These are phyloP conservation scores for Clarkia xantiana DNA, from an alignment of 345 rosid species.

Conservation along the genomic window DNA sequence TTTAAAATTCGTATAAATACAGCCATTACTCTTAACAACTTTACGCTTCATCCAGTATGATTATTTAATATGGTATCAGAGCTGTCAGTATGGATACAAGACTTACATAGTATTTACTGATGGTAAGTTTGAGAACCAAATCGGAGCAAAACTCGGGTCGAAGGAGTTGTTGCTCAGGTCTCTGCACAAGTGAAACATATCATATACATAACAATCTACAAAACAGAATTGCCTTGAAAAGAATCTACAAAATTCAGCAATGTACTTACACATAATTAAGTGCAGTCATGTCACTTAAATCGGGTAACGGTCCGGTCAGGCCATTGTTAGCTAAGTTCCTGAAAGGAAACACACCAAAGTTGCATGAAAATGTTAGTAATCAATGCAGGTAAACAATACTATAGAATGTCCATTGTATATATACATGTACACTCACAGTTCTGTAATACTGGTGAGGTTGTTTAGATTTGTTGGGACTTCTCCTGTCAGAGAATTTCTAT, in stretches of 20 bases:
- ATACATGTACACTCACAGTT: constrained; percentile 39
- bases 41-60: neutral
- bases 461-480: constrained; percentile 50
- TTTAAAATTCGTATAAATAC: no score
- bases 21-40: no score
- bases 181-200: constrained; percentile 23
- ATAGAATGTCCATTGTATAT: neutral
- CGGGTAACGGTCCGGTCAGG: constrained; percentile 64
- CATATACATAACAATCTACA: neutral
- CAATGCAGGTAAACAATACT: neutral
- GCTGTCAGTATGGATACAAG: neutral
- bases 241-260: neutral
- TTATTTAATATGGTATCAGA: neutral
- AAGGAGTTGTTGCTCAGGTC: constrained; percentile 85
- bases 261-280: constrained; percentile 64
- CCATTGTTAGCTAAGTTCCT: constrained; percentile 81
- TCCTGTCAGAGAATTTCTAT: constrained; percentile 62
- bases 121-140: constrained; percentile 75
- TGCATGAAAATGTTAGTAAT: neutral
- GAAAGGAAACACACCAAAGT: constrained; percentile 6
- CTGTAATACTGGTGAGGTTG: constrained; percentile 58
- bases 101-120: constrained; percentile 78
- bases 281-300: constrained; percentile 48
- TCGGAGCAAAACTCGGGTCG: constrained; percentile 49
- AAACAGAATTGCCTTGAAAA: constrained; percentile 2